Evolutionary conservation across 345 rosid species (phyloP).

Genomic region (Bruguiera sexangula): DNA sequence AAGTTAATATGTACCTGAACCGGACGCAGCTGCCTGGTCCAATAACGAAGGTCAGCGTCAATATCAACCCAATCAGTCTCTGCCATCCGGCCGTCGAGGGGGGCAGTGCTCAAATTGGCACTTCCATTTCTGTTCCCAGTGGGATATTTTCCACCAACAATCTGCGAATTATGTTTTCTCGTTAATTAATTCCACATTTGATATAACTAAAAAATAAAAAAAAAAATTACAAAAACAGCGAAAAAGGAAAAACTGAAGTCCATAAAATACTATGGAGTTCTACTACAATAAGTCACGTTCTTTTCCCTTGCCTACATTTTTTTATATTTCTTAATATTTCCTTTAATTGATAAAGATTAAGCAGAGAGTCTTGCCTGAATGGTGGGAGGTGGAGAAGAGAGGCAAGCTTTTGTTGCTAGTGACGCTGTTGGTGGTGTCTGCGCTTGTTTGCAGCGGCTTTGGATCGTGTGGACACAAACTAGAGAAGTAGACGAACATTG

Average conservation of each 20-base stretch:
- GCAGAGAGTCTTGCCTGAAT: slow-evolving; percentile 45
- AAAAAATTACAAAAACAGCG: background rate
- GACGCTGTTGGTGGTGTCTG: slow-evolving; percentile 19
- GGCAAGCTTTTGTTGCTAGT: slow-evolving; percentile 42
- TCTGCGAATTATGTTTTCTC: slow-evolving; percentile 33
- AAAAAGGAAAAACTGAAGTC: background rate
- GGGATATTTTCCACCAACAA: slow-evolving; percentile 55
- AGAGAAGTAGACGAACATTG: slow-evolving; percentile 10
- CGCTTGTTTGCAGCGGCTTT: slow-evolving; percentile 1
- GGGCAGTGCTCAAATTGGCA: slow-evolving; percentile 14
- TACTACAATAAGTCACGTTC: too few species aligned
- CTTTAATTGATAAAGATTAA: background rate
- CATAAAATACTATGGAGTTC: too few species aligned
- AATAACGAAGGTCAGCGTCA: slow-evolving; percentile 68
- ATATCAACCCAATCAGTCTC: slow-evolving; percentile 68
- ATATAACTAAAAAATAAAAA: too few species aligned
- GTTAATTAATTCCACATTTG: background rate
- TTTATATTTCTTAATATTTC: background rate
- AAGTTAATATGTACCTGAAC: slow-evolving; percentile 50
- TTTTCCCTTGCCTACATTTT: background rate
- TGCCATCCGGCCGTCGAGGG: slow-evolving; percentile 26
- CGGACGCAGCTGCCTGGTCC: slow-evolving; percentile 73
- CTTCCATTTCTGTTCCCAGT: slow-evolving; percentile 37
- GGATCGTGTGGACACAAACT: background rate
- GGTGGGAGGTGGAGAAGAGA: slow-evolving; percentile 42